A percentile compares a stretch with the other conserved stretches of the same genome.
These are phyloP conservation scores for Rhazya stricta DNA, from an alignment of 257 asterid species.

Conservation along the genomic window DNA sequence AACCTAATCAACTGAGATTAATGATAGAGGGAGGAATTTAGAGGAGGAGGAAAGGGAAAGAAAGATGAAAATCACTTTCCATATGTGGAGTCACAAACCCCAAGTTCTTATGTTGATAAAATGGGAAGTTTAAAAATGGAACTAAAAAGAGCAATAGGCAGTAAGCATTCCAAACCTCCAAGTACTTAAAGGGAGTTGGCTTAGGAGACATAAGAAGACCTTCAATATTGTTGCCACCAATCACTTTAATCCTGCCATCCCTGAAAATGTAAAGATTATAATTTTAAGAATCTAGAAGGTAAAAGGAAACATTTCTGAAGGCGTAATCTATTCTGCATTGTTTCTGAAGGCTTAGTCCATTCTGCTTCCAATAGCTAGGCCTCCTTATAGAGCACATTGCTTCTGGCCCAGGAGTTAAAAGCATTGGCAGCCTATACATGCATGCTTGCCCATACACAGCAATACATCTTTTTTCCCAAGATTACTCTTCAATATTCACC, in stretches of 20 bases:
- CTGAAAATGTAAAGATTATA: conserved; percentile 33
- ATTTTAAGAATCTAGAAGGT: not conserved
- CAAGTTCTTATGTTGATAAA: not conserved
- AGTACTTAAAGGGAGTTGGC: conserved; percentile 69
- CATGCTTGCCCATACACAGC: not conserved
- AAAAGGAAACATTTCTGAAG: not conserved
- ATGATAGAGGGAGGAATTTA: not conserved
- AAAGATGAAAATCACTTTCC: not conserved
- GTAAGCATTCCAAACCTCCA: conserved; percentile 61
- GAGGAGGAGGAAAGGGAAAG: not conserved
- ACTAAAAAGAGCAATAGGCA: not conserved
- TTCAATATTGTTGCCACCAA: conserved; percentile 84
- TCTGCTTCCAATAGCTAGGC: not conserved
- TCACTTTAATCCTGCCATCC: conserved; percentile 92
- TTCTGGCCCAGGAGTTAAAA: not conserved
- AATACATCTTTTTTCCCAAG: not conserved
- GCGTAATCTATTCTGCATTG: not conserved
- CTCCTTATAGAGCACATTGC: not conserved
- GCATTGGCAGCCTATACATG: not conserved
- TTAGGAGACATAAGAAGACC: conserved; percentile 77
- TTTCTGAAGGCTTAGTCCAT: too few species aligned
- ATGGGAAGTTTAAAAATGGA: not conserved
- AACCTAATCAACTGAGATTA: not conserved
- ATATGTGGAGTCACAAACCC: not conserved
- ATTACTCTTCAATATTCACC: not conserved